Evolutionary conservation across 495 filamentous ascomycete genomes (phyloP), one percentile per base, ranked within the genome.

Genomic region (Lasiosphaeria hispida): DNA sequence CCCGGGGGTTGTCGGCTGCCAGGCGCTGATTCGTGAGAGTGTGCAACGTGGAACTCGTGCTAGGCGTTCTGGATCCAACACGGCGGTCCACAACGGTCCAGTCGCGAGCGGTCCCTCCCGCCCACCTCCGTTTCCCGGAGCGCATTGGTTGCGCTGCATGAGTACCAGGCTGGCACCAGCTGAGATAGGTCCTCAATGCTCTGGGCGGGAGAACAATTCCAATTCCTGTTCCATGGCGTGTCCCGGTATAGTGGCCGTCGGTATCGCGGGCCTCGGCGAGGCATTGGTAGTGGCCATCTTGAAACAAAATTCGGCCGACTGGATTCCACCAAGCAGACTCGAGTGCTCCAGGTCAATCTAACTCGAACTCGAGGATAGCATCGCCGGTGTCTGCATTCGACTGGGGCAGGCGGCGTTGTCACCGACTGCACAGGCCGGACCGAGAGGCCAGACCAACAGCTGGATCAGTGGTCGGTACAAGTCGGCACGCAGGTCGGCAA

Each of bases 291-390:
- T 39, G 34, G 9, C 14, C 19, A 49, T 49, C n/a, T 52, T 52
- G 49, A 52, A 52, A 52, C 49, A 36, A 52, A 17, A 52, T 52
- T 30, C 23, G 23, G 23, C 23, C 23, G 49, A 36, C 13, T 36
- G 14, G 49, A 52, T 15, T 52, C 49, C n/a, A 38, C 33, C 23
- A 14, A 33, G 35, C 15, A 11, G 19, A 35, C 10, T 49, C 23
- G 47, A 34, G 47, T 13, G 10, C 10, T 36, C 23, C 23, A 30
- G 40, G 40, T 35, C 47, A 14, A 45, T 1, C 19, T 11, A 30
- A 33, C 47, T 50, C 15, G 43, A 47, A 23, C 43, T 14, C 5
- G 23, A 30, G 23, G 23, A 30, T 30, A 5, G 23, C 5, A 30
- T 30, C 23, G 23, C 23, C 23, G 23, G 23, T 30, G 5, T 30